Percentiles rank a stretch among this genome's conserved stretches.
phyloP scores from a whole-genome alignment of 163 green algal genomes.

The Volvox carteri region DNA sequence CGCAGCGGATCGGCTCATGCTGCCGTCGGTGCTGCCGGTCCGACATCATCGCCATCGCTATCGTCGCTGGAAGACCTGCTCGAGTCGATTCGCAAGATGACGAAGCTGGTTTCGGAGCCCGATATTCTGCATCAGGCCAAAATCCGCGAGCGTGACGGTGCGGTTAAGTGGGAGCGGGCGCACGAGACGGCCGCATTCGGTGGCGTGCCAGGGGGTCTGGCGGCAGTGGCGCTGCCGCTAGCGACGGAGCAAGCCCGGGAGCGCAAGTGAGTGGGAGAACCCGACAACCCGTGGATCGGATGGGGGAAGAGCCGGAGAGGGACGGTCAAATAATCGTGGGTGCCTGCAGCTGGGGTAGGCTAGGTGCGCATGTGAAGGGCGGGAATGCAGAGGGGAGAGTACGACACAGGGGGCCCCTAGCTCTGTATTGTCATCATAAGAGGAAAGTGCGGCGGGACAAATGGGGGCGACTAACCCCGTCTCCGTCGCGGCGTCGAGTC shows the following conservation, averaged over 20 bases:
- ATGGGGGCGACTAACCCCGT: too few relatives aligned
- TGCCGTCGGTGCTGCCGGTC: not conserved
- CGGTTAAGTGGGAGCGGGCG: not conserved
- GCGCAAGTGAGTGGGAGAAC: slow-evolving; percentile 16
- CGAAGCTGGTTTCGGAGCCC: not conserved
- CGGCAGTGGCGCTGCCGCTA: not conserved
- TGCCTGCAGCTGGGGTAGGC: too few relatives aligned
- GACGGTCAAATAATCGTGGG: too few relatives aligned
- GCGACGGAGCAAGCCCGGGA: slow-evolving; percentile 34
- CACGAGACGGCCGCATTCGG: not conserved
- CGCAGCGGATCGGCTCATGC: not conserved
- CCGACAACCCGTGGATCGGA: too few relatives aligned
- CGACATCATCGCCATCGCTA: not conserved
- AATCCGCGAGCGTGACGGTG: not conserved
- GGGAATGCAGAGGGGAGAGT: too few relatives aligned
- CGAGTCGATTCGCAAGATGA: not conserved
- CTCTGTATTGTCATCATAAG: too few relatives aligned
- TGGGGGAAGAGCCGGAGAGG: too few relatives aligned
- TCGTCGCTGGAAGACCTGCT: not conserved
- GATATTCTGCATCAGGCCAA: not conserved
- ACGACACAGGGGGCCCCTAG: too few relatives aligned
- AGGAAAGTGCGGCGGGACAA: too few relatives aligned
- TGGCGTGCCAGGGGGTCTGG: not conserved
- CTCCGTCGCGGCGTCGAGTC: too few relatives aligned
- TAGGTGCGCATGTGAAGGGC: too few relatives aligned